A percentile compares a stretch with the other conserved stretches of the same genome.
phyloP scores from a whole-genome alignment of 73 alveolate genomes.

The Symbiodinium pilosum region DNA sequence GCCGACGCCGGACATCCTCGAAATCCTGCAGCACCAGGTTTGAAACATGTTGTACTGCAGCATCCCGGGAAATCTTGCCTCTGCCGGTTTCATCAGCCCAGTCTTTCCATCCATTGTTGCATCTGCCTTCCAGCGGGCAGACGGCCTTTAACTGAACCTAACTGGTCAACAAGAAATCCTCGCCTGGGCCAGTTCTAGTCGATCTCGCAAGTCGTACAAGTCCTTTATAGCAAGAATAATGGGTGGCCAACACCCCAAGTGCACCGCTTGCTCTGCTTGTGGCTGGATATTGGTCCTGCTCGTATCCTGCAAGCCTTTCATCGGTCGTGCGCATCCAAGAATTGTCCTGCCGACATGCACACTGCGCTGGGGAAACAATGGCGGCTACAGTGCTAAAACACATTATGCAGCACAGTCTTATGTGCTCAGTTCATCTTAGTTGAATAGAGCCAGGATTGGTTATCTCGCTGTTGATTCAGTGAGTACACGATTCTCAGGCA shows the following conservation, averaged over 20 bases:
- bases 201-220: slow-evolving; percentile 42
- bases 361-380: too few relatives aligned
- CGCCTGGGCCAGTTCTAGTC: slow-evolving; percentile 36
- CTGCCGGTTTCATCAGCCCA: slow-evolving; percentile 28
- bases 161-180: neutral
- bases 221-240: neutral
- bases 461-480: too few relatives aligned
- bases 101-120: slow-evolving; percentile 49
- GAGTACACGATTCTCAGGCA: too few relatives aligned
- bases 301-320: slow-evolving; percentile 34
- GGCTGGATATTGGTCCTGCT: slow-evolving; percentile 7
- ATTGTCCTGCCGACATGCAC: slow-evolving; percentile 76
- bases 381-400: too few relatives aligned
- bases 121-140: neutral
- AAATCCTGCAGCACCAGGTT: neutral
- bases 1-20: slow-evolving; percentile 60
- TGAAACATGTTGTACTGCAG: too few relatives aligned
- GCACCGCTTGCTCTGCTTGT: neutral
- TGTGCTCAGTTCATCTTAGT: too few relatives aligned
- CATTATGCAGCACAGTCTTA: too few relatives aligned
- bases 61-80: neutral
- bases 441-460: too few relatives aligned
- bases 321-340: slow-evolving; percentile 66
- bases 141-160: too few relatives aligned
- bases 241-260: neutral